Evolutionary conservation across 2,329 filamentous ascomycete genomes (phyloP).

Genomic region (Eutypa lata): DNA sequence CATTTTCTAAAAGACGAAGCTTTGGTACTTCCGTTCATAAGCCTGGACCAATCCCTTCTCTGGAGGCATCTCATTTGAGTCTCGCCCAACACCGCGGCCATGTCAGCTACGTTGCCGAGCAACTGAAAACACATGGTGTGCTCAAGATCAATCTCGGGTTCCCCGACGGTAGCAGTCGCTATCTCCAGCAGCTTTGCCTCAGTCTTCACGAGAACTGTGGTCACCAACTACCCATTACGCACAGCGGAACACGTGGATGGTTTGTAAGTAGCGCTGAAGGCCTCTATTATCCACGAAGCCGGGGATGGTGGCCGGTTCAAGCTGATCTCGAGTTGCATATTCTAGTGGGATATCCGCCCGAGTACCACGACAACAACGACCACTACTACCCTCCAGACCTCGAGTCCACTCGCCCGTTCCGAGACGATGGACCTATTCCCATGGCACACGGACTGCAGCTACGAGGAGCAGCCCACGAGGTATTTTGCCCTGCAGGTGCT

Average conservation of each 20-base stretch:
- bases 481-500: constrained; percentile 41
- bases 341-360: constrained; percentile 41
- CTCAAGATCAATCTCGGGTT: constrained; percentile 34
- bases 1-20: too few species aligned
- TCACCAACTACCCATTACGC: constrained; percentile 36
- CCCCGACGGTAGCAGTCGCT: constrained; percentile 28
- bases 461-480: constrained; percentile 33
- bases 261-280: too few species aligned
- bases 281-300: too few species aligned
- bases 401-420: constrained; percentile 32
- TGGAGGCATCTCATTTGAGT: too few species aligned
- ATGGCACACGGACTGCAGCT: constrained; percentile 44
- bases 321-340: too few species aligned
- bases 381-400: constrained; percentile 23
- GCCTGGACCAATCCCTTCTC: too few species aligned
- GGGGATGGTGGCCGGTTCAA: too few species aligned
- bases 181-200: constrained; percentile 30
- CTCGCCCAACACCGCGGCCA: background rate
- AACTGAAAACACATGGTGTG: constrained; percentile 20
- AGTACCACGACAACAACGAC: constrained; percentile 11
- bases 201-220: constrained; percentile 30
- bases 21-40: too few species aligned
- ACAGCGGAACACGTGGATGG: constrained; percentile 39
- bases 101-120: background rate
- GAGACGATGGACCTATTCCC: constrained; percentile 41